A percentile compares a stretch with the other conserved stretches of the same genome.
phyloP scores from a whole-genome alignment of 768 basidiomycete species.

The Tulasnella sp. region DNA sequence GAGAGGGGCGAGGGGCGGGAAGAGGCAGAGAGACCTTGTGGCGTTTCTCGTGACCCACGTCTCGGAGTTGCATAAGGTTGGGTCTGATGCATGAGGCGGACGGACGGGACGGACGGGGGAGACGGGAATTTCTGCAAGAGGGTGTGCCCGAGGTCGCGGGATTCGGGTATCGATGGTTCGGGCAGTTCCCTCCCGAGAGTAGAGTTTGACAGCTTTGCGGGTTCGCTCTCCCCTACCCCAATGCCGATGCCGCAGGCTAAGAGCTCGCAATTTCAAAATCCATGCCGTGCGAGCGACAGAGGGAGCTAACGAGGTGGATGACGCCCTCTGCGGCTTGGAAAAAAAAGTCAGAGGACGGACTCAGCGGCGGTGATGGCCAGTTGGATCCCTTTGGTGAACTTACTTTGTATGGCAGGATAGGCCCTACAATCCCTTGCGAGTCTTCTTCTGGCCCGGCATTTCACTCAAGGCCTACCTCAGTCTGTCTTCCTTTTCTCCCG shows the following conservation, averaged over 20 bases:
- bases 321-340: not conserved
- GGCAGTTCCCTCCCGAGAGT: not conserved
- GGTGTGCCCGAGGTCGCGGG: not conserved
- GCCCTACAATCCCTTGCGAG: not conserved
- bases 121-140: constrained; percentile 3
- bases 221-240: not conserved
- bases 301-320: no score
- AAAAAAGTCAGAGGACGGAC: not conserved
- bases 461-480: not conserved
- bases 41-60: not conserved
- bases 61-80: constrained; percentile 14
- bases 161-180: constrained; percentile 11
- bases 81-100: not conserved
- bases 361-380: not conserved
- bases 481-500: not conserved
- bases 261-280: not conserved
- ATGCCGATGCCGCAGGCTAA: constrained; percentile 1
- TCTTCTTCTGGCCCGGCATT: not conserved
- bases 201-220: not conserved
- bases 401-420: not conserved
- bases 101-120: not conserved
- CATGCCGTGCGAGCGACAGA: no score
- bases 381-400: not conserved
- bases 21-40: no score
- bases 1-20: no score